phyloP scores from a whole-genome alignment of 352 stramenopile species.

The Phytopythium oedochilum region DNA sequence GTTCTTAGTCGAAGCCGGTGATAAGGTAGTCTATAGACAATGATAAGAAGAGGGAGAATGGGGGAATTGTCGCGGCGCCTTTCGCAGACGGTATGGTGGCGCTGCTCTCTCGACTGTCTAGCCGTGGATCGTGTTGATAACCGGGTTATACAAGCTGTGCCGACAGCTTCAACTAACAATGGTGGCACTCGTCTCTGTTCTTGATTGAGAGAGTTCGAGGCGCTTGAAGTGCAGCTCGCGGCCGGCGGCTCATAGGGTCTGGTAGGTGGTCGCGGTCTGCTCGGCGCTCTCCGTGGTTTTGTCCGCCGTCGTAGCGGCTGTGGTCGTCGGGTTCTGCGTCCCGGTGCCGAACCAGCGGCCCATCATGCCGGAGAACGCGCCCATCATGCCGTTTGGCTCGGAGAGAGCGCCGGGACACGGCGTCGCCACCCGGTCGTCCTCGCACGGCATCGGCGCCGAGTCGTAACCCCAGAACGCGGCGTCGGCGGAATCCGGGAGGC shows the following conservation, averaged over 20 bases:
- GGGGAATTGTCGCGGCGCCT: too few relatives aligned
- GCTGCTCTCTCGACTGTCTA: too few relatives aligned
- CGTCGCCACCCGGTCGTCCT: not conserved
- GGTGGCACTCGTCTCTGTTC: too few relatives aligned
- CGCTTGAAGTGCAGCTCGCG: too few relatives aligned
- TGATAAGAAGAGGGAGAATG: too few relatives aligned
- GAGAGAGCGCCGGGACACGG: not conserved
- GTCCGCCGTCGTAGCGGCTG: not conserved
- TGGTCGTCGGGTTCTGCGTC: not conserved
- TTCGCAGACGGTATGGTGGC: too few relatives aligned
- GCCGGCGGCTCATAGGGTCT: not conserved
- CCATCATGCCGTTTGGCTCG: not conserved
- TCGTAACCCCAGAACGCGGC: slow-evolving; percentile 31
- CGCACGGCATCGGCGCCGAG: slow-evolving; percentile 23
- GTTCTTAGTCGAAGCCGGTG: too few relatives aligned
- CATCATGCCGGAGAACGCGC: not conserved
- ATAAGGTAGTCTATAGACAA: too few relatives aligned
- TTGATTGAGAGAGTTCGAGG: too few relatives aligned
- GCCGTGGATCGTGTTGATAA: too few relatives aligned
- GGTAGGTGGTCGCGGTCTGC: not conserved
- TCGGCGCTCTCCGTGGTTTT: not conserved
- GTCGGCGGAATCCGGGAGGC: slow-evolving; percentile 20
- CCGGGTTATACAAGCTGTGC: too few relatives aligned
- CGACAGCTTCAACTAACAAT: too few relatives aligned
- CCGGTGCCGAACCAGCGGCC: not conserved